A percentile compares a stretch with the other conserved stretches of the same genome.
phyloP scores from a whole-genome alignment of 1,284 basidiomycete species.

The Marasmius fiardii region DNA sequence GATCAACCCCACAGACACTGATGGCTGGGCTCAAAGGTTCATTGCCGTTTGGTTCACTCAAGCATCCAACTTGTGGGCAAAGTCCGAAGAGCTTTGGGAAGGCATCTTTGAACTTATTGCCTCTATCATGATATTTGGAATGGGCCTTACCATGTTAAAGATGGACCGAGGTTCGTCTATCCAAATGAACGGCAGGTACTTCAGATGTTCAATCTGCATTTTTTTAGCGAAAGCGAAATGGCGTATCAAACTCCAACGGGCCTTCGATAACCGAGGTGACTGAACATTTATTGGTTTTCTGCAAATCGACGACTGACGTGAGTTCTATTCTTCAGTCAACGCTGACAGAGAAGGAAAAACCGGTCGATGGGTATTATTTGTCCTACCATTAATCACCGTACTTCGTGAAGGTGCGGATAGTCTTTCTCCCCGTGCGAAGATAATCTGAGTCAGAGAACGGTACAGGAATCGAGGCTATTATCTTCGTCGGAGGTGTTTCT shows the following conservation, averaged over 20 bases:
- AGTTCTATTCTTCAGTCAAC: not conserved
- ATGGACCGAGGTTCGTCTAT: slow-evolving; percentile 47
- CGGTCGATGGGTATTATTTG: slow-evolving; percentile 83
- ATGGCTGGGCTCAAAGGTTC: slow-evolving; percentile 36
- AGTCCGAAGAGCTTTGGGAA: slow-evolving; percentile 76
- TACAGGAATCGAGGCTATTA: slow-evolving; percentile 78
- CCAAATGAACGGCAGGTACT: not conserved
- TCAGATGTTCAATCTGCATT: not conserved
- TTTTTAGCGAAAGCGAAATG: slow-evolving; percentile 83
- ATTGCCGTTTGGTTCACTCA: slow-evolving; percentile 82
- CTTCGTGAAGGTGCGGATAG: slow-evolving; percentile 73
- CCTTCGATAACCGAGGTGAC: slow-evolving; percentile 49
- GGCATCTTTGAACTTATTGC: slow-evolving; percentile 82
- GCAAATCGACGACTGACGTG: not conserved
- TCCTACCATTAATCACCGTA: slow-evolving; percentile 87
- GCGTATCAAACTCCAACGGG: slow-evolving; percentile 80
- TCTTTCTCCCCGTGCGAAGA: no score
- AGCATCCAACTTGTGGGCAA: slow-evolving; percentile 67
- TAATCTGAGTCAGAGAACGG: no score
- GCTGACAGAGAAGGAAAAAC: slow-evolving; percentile 39
- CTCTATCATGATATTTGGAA: slow-evolving; percentile 76
- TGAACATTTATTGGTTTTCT: not conserved
- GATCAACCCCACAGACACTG: not conserved
- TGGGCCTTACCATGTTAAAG: slow-evolving; percentile 77
- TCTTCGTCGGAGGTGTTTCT: slow-evolving; percentile 92